Conservation (phyloP, 257 asterid species). For the Buddleja alternifolia region DNA sequence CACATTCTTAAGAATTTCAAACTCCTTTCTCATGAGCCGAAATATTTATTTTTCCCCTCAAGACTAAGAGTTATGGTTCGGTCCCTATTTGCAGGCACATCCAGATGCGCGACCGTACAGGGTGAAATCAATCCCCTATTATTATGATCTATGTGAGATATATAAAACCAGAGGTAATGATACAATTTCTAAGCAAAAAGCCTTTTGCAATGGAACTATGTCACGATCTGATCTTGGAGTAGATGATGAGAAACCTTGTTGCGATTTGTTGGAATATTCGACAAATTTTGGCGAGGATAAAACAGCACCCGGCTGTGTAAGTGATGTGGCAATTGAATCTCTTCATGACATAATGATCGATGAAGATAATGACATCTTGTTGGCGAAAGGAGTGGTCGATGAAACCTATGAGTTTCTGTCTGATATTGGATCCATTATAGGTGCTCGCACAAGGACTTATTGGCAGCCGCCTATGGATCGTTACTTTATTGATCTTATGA, state of each 20-base stretch:
- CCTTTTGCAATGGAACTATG: not conserved
- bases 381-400: constrained; percentile 24
- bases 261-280: constrained; percentile 21
- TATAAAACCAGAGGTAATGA: constrained; percentile 29
- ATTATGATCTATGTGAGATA: constrained; percentile 34
- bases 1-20: no score
- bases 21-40: no score
- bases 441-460: constrained; percentile 35
- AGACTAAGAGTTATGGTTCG: no score
- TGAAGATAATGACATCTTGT: constrained; percentile 31
- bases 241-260: not conserved
- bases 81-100: constrained; percentile 36
- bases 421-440: constrained; percentile 23
- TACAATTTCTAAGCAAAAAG: constrained; percentile 19
- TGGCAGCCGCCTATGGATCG: constrained; percentile 56
- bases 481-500: constrained; percentile 35
- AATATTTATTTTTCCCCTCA: no score
- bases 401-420: constrained; percentile 21
- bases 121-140: constrained; percentile 37
- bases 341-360: constrained; percentile 40
- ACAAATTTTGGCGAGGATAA: constrained; percentile 18
- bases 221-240: constrained; percentile 11
- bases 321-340: constrained; percentile 31
- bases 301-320: not conserved
- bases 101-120: constrained; percentile 37